These are phyloP conservation scores for Pholiota molesta DNA, from an alignment of 768 basidiomycete genomes.

Conservation along the genomic window DNA sequence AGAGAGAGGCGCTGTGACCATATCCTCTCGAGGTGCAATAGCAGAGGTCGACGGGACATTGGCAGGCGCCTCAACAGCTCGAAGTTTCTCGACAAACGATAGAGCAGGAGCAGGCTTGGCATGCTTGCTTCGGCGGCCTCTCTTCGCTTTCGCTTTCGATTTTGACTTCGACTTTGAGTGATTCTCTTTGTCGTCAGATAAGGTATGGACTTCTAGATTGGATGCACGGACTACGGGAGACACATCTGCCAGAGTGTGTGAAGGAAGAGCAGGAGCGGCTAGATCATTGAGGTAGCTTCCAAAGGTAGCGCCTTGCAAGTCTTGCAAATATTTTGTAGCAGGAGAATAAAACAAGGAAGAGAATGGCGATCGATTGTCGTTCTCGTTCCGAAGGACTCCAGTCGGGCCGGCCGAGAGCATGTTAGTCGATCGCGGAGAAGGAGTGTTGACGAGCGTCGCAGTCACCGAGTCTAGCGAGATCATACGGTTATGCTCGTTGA, in stretches of 20 bases:
- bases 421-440: constrained; percentile 20
- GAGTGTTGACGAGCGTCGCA: constrained; percentile 29
- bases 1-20: neutral
- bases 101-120: constrained; percentile 1
- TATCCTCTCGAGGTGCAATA: neutral
- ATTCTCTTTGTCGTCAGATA: neutral
- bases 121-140: constrained; percentile 8
- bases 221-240: constrained; percentile 34
- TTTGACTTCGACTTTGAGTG: constrained; percentile 6
- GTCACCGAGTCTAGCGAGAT: constrained; percentile 26
- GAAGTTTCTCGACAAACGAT: constrained; percentile 25
- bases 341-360: constrained; percentile 15
- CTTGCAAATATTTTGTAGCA: constrained; percentile 19
- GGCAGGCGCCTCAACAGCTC: constrained; percentile 8
- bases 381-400: constrained; percentile 6
- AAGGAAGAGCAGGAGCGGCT: constrained; percentile 13
- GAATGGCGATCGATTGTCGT: constrained; percentile 6
- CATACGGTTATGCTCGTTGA: constrained; percentile 27
- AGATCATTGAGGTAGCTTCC: constrained; percentile 19
- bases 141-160: constrained; percentile 17
- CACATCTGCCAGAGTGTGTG: constrained; percentile 25
- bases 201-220: constrained; percentile 7
- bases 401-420: constrained; percentile 12
- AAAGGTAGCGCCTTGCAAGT: constrained; percentile 22
- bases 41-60: constrained; percentile 2